Evolutionary conservation across 2,329 filamentous ascomycete species (phyloP), one percentile per base, ranked within the genome.

Genomic region (Cladosporium colombiae): DNA sequence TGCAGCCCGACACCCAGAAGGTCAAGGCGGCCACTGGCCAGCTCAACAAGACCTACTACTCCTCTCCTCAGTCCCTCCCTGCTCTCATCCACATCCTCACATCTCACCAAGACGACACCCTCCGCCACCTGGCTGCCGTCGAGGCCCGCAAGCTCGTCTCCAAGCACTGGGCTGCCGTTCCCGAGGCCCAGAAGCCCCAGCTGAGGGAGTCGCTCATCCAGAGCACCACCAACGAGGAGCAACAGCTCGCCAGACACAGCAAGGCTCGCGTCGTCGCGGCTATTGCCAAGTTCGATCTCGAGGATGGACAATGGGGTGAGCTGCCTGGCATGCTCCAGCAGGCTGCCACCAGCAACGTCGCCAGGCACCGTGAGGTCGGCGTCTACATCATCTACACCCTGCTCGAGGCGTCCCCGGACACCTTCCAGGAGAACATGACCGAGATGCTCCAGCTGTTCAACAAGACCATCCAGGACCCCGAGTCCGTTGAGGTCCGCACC

Each of bases 301-400:
- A 92, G 69, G 89, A 96, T 77, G 92, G 91, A 70, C 88, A 96
- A 79, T 96, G 92, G 92, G 82, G 82, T 31, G 91, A 96, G 66
- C 87, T 98, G 67, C 88, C 96, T 61, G 87, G 88, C 70, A 86
- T 91, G 71, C 86, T 98, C 62, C 86, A 92, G 68, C 90, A 91
- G 76, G 91, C 95, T 68, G 89, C 91, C 72, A 91, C 86, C 71
- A 93, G 88, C 76, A 81, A 85, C 67, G 89, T 89, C 68, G 89
- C 91, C 61, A 84, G 88, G 68, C 91, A 96, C 78, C 90, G 95
- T 71, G 93, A 96, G 77, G 91, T 97, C 49, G 93, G 91, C 70
- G 90, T 94, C 70, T 98, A 95, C 81, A 93, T 98, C 72, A 89
- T 98, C 70, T 97, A 89, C 81, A 94, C 92, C 68, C 88, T 97